Evolutionary conservation across 805 yeast genomes (phyloP), one percentile per base, ranked within the genome.

Genomic region (Wickerhamiella hasegawae): DNA sequence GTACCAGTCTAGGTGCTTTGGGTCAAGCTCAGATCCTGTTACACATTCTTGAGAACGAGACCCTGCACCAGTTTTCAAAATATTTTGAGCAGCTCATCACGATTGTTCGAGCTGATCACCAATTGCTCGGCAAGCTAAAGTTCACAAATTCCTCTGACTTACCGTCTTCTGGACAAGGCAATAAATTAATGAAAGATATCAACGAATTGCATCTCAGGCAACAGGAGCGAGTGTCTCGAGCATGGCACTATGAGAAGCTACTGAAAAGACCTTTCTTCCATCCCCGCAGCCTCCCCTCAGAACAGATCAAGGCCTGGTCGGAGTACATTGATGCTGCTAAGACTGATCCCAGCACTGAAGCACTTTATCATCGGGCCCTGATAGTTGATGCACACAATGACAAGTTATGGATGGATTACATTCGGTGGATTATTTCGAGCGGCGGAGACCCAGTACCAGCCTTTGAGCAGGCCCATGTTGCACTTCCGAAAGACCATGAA

Each of bases 61-160:
- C 48, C 14, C 55, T 87, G 31, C 87, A 87, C 54, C 93, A 84
- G 47, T 85, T 83, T 52, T 76, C 95, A 0, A 72, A 69, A 43
- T 87, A 76, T 52, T 79, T 70, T 47, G 73, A 59, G 50, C 63
- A 48, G 20, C 35, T 53, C 41, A 40, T 46, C n/a, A 36, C 34
- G n/a, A 17, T 53, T 10, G 40, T 46, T 12, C 46, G 45, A 5
- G 37, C 30, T 10, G 30, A 28, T 28, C 8, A 11, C 31, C 39
- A 51, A 31, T 42, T 35, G 12, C 19, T 28, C 18, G 18, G 19
- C 31, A 8, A 8, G 24, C 30, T 39, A 34, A 32, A 34, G 25
- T 8, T 6, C 6, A n/a, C 4, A 15, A 15, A 10, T 15, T 4
- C 22, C 23, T 17, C 20, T 9, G 19, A 37, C 36, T 14, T 16